These are phyloP conservation scores for Sarocladium kiliense DNA, from an alignment of 2,329 filamentous ascomycete species.

Conservation along the genomic window DNA sequence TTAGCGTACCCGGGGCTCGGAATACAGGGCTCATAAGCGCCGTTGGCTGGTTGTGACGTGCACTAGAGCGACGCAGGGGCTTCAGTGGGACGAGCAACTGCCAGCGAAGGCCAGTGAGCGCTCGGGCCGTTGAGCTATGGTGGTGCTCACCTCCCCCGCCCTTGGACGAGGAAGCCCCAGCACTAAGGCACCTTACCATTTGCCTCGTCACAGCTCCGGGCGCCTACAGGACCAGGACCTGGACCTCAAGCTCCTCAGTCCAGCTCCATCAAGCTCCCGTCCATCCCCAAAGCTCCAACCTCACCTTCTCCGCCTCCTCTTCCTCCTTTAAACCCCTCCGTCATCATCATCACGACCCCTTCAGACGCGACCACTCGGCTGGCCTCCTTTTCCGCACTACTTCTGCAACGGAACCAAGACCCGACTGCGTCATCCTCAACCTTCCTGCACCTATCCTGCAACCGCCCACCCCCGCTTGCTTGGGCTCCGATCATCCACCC, in stretches of 20 bases:
- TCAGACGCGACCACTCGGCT: background rate
- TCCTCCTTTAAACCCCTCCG: background rate
- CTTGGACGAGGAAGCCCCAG: no score
- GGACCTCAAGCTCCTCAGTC: background rate
- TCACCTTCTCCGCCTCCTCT: background rate
- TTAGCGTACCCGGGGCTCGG: background rate
- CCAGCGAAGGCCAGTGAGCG: background rate
- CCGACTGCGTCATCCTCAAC: background rate
- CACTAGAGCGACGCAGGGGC: background rate
- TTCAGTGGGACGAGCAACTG: background rate
- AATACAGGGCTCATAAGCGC: background rate
- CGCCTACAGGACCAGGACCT: no score
- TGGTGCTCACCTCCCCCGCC: no score
- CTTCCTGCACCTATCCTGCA: conserved; percentile 6
- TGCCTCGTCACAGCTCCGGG: background rate
- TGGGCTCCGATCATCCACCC: background rate
- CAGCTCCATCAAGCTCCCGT: background rate
- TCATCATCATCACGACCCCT: background rate
- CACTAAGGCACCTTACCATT: background rate
- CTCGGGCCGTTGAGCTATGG: no score
- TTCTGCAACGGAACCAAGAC: background rate
- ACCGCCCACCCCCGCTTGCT: conserved; percentile 8
- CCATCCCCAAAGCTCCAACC: background rate
- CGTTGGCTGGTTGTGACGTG: background rate
- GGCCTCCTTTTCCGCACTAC: background rate